Evolutionary conservation across 768 basidiomycete species (phyloP), one percentile per base, ranked within the genome.

Genomic region (Sistotremastrum niveocremeum): DNA sequence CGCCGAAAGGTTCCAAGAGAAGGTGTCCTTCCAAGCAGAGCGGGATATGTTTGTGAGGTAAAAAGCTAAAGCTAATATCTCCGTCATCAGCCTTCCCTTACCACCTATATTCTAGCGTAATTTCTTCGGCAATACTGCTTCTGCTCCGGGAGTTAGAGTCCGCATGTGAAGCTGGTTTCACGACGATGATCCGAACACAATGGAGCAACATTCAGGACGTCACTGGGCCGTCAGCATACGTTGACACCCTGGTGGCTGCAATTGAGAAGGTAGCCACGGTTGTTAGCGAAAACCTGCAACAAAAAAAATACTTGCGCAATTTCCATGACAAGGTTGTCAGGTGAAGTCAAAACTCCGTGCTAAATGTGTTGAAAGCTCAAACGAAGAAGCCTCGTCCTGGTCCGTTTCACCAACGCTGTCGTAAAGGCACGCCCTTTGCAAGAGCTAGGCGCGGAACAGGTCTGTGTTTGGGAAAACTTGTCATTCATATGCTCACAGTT

Each of bases 391-490:
- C 67, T 94, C 35, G 65, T 97, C 34, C 65, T 97, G 36, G 77
- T 79, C 34, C 84, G 85, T 47, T 97, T 98, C 55, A 95, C 89
- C 0, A 84, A 86, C 54, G 74, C 84, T 0, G 69, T 97, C 34
- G 90, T 98, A 12, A 81, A 80, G 61, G 93, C 90, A 59, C 70
- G 91, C 37, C 95, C 95, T 4, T 64, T 99, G 53, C 78, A 81
- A 57, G 90, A 94, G 61, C 84, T 85, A 34, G 93, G 94, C 5
- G 94, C 94, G 4, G 94, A 99, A 63, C 94, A 98, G 75, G 86
- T 84, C 44, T 39, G 64, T 36, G 12, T 38, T 43, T 35, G 12
- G 30, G 5, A 34, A 11, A 41, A 12, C 34, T 12, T 20, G 41
- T 4, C 33, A 28, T 43, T 42, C 30, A 48, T 35, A 42, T 33